Percentiles rank a stretch among this genome's conserved stretches.
Conservation (phyloP, 108 stramenopile genomes). For the Skeletonema menzelii region DNA sequence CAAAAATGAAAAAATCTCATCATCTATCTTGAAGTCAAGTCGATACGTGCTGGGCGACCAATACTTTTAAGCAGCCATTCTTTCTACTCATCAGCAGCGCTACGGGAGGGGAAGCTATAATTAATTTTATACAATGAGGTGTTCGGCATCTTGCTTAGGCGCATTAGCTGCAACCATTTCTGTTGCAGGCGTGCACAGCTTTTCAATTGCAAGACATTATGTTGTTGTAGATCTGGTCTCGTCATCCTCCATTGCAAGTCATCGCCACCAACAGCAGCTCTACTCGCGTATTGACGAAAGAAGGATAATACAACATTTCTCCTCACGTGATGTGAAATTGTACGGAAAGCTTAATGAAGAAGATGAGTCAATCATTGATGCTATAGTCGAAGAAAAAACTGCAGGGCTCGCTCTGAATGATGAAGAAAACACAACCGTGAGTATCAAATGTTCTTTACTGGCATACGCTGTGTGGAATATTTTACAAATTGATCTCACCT, state of each 20-base stretch:
- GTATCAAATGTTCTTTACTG: background rate
- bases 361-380: conserved; percentile 24
- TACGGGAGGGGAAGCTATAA: background rate
- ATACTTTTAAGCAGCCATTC: too few species aligned
- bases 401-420: conserved; percentile 25
- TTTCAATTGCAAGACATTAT: background rate
- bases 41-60: too few species aligned
- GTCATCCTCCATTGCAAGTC: background rate
- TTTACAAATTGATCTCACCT: background rate
- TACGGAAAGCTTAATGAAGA: conserved; percentile 2
- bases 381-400: conserved; percentile 37
- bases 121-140: background rate
- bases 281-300: background rate
- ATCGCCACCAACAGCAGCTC: background rate
- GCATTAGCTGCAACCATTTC: background rate
- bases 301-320: background rate
- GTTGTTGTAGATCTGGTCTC: background rate
- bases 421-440: conserved; percentile 30
- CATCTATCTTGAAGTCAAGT: too few species aligned
- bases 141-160: background rate
- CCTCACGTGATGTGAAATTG: conserved; percentile 1
- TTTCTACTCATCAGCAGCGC: too few species aligned
- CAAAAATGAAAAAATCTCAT: too few species aligned
- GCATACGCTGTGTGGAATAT: background rate
- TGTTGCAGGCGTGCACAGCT: background rate